Evolutionary conservation across 164 flowering plant genomes (phyloP).

Genomic region (Protea cynaroides): DNA sequence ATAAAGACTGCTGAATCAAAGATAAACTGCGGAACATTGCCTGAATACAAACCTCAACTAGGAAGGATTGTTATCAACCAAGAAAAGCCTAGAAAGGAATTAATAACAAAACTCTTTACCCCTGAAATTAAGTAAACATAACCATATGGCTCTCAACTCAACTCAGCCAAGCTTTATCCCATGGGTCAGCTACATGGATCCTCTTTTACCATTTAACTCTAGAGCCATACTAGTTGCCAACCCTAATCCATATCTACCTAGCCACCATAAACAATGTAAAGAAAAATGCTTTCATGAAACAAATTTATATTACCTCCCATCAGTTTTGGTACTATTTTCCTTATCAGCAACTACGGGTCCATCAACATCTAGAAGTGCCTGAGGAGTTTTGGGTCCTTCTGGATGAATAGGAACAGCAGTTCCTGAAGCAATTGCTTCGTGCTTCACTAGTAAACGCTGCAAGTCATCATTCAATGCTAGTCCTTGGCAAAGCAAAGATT

Average conservation of each 20-base stretch:
- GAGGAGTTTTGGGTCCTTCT: slow-evolving; percentile 51
- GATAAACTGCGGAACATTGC: not conserved
- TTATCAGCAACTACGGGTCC: slow-evolving; percentile 43
- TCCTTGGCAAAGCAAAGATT: slow-evolving; percentile 82
- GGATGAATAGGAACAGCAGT: slow-evolving; percentile 23
- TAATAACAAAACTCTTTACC: too few species aligned
- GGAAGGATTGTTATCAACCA: not conserved
- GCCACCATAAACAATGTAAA: not conserved
- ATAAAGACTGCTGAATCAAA: not conserved
- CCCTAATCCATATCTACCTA: not conserved
- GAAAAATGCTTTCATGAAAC: not conserved
- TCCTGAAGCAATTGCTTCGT: slow-evolving; percentile 79
- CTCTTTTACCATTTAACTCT: too few species aligned
- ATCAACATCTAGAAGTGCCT: slow-evolving; percentile 49
- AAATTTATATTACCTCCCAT: slow-evolving; percentile 34
- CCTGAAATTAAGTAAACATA: too few species aligned
- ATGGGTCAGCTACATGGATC: too few species aligned
- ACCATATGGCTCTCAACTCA: too few species aligned
- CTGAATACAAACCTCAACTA: too few species aligned
- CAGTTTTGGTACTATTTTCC: slow-evolving; percentile 31
- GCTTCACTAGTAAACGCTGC: slow-evolving; percentile 76
- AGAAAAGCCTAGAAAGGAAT: not conserved
- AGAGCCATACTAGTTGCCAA: not conserved
- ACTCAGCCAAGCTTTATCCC: too few species aligned
- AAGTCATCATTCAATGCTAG: slow-evolving; percentile 90